These are phyloP conservation scores for Hydrangea macrophylla DNA, from an alignment of 148 eudicot species.

Conservation along the genomic window DNA sequence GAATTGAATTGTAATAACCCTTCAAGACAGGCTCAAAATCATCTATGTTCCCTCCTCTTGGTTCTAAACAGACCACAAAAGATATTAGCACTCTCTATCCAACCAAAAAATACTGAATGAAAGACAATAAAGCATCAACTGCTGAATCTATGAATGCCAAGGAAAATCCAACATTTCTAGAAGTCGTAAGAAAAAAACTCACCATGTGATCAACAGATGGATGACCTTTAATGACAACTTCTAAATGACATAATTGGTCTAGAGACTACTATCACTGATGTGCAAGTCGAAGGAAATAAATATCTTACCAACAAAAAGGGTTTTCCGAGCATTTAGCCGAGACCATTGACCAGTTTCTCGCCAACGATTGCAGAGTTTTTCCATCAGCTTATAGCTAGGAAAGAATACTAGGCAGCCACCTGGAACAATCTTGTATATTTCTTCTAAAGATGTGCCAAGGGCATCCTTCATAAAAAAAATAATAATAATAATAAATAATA, in stretches of 20 bases:
- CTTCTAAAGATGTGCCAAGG: slow-evolving; percentile 77
- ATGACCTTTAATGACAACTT: neutral
- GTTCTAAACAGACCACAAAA: slow-evolving; percentile 48
- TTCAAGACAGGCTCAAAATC: slow-evolving; percentile 71
- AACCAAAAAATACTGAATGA: neutral
- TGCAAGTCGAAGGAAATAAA: neutral
- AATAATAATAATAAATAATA: too few species aligned
- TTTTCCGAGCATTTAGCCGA: slow-evolving; percentile 66
- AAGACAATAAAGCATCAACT: slow-evolving; percentile 5
- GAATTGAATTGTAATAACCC: slow-evolving; percentile 67
- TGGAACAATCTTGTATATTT: slow-evolving; percentile 77
- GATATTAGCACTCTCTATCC: neutral
- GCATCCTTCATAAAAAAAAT: slow-evolving; percentile 59
- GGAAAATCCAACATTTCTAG: neutral
- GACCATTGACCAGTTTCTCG: slow-evolving; percentile 95
- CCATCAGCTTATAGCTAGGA: slow-evolving; percentile 97
- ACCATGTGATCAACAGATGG: neutral
- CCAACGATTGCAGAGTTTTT: slow-evolving; percentile 86
- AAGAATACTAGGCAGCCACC: slow-evolving; percentile 94
- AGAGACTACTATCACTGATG: slow-evolving; percentile 5
- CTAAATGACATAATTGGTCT: neutral
- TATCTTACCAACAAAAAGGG: slow-evolving; percentile 79
- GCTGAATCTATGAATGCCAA: neutral
- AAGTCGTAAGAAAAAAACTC: neutral
- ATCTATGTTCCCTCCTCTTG: slow-evolving; percentile 86